Base-by-base conservation (phyloP, 805 yeast species). In the Saturnispora besseyi region DNA sequence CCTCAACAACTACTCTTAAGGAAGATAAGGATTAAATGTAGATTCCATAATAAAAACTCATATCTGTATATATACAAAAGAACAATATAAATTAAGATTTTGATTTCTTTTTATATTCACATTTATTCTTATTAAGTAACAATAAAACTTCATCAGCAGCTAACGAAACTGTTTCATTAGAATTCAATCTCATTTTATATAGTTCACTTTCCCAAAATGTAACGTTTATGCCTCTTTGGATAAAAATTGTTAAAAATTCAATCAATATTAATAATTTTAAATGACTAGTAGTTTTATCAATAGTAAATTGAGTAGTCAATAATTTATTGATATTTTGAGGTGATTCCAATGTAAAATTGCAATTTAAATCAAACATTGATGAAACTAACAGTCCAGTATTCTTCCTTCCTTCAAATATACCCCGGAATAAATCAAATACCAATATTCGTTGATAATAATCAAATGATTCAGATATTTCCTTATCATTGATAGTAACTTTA, bases 11-110 rank as follows among this genome's bases (percentile, higher is more conserved):
- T 13, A 53, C 57, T 10, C 45, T 55, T 15, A 54, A 49, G 2
- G 60, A 56, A 40, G 60, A 53, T 29, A 52, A 54, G 22, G 41
- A 48, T 21, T 28, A 18, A 31, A 18, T n/a, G 21, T 34, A 33
- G 9, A 34, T 36, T 36, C 40, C 15, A 18, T 22, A 2, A 18
- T 18, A 18, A 18, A 18, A 36, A 36, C 21, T 15, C 46, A 21
- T 32, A 22, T 41, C 4, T 32, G 30, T 43, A 33, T 30, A 42
- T 42, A 42, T 42, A 30, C 28, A 42, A 42, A 42, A 21, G 11
- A 4, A 18, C n/a, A 21, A n/a, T 13, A 26, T 2, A 13, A 22
- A 37, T 8, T 15, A 1, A 15, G 18, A 18, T 36, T 9, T 11
- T 36, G 24, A 36, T 40, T 40, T 29, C 11, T 32, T 21, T 33